A percentile compares a stretch with the other conserved stretches of the same genome.
phyloP scores from a whole-genome alignment of 1,284 basidiomycete genomes.

The Rhodotorula mucilaginosa region DNA sequence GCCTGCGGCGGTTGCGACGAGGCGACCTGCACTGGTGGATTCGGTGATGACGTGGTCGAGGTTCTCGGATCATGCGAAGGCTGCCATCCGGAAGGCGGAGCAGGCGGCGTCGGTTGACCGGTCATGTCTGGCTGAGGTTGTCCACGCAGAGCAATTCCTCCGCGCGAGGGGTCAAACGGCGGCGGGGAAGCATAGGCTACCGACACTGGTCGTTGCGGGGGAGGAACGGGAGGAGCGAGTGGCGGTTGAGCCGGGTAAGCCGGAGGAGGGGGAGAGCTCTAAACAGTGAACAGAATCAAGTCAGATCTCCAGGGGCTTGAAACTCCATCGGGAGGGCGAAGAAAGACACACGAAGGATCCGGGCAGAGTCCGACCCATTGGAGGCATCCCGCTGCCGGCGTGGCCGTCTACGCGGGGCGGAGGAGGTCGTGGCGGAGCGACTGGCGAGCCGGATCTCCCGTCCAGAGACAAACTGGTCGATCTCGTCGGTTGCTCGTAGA shows the following conservation, averaged over 20 bases:
- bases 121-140: too few relatives aligned
- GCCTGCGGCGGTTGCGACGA: too few relatives aligned
- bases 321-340: too few relatives aligned
- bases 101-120: too few relatives aligned
- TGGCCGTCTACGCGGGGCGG: not conserved
- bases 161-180: not conserved
- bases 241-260: constrained; percentile 13
- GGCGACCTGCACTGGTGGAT: too few relatives aligned
- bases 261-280: constrained; percentile 7
- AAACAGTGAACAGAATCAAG: not conserved
- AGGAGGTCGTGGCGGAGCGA: not conserved
- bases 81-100: too few relatives aligned
- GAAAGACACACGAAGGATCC: constrained; percentile 9
- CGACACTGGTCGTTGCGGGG: not conserved
- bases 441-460: not conserved
- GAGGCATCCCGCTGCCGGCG: not conserved
- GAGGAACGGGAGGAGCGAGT: constrained; percentile 11
- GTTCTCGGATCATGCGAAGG: too few relatives aligned
- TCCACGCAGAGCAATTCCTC: too few relatives aligned
- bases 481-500: not conserved
- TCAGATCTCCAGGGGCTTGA: too few relatives aligned
- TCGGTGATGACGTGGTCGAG: too few relatives aligned
- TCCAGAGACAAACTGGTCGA: not conserved
- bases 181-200: not conserved
- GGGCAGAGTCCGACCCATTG: not conserved